These are phyloP conservation scores for Rhodosporidiobolus odoratus DNA, from an alignment of 768 basidiomycete genomes.

Conservation along the genomic window DNA sequence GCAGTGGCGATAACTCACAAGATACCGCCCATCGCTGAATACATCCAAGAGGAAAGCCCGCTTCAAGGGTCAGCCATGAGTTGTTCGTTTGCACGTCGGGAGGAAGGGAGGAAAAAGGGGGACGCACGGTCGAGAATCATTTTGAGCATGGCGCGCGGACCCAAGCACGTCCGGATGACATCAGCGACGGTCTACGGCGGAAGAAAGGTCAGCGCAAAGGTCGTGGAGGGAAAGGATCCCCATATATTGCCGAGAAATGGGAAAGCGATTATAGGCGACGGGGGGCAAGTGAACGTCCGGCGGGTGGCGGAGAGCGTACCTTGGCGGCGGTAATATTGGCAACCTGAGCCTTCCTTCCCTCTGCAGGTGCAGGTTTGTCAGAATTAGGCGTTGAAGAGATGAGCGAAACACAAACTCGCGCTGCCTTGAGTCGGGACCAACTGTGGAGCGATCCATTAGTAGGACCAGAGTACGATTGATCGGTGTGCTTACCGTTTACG, in stretches of 20 bases:
- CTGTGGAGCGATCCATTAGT: neutral
- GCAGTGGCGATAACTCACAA: constrained; percentile 54
- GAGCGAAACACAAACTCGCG: neutral
- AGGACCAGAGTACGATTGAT: neutral
- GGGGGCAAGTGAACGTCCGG: neutral
- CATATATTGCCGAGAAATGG: neutral
- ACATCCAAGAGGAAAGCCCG: neutral
- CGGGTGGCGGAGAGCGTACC: constrained; percentile 52
- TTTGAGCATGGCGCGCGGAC: constrained; percentile 97
- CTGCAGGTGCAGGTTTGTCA: neutral
- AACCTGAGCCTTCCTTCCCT: constrained; percentile 85
- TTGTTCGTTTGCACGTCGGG: no score
- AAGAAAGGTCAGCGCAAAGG: neutral
- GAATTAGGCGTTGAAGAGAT: neutral
- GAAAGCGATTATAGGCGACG: neutral
- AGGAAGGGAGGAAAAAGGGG: neutral
- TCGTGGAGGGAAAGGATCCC: neutral
- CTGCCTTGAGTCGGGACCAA: constrained; percentile 19
- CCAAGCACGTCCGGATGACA: constrained; percentile 94
- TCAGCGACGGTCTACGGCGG: constrained; percentile 79
- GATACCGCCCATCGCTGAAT: constrained; percentile 79
- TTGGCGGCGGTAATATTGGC: constrained; percentile 97
- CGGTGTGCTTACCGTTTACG: constrained; percentile 19
- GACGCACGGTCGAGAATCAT: constrained; percentile 81
- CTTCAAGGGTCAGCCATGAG: neutral